These are phyloP conservation scores for Trichocladium uniseriatum DNA, from an alignment of 495 filamentous ascomycete species.

Conservation along the genomic window DNA sequence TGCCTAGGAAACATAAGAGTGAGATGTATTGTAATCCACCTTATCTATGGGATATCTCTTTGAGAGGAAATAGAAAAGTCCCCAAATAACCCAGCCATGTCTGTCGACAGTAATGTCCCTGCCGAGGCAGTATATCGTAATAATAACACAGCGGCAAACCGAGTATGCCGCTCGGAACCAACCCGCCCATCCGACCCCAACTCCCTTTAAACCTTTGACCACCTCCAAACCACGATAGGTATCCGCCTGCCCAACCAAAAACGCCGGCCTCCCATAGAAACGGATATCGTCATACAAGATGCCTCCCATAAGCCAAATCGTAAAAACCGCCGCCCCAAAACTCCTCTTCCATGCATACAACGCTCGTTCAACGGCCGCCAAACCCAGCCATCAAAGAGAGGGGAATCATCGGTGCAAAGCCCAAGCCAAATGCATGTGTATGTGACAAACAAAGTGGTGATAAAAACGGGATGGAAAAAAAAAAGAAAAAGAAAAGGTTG, in stretches of 20 bases:
- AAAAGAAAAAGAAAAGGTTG: neutral
- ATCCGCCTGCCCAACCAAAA: conserved; percentile 3
- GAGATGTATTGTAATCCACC: neutral
- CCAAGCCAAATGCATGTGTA: conserved; percentile 6
- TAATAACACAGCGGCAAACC: neutral
- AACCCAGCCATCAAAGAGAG: conserved; percentile 4
- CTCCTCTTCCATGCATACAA: conserved; percentile 15
- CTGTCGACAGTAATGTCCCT: neutral
- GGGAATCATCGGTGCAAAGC: conserved; percentile 8
- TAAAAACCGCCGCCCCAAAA: conserved; percentile 4
- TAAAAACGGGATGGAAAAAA: neutral
- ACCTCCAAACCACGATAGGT: neutral
- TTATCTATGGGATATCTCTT: neutral
- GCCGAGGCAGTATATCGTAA: neutral
- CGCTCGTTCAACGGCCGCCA: conserved; percentile 2
- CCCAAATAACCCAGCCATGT: neutral
- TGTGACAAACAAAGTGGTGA: conserved; percentile 5
- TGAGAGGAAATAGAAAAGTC: neutral
- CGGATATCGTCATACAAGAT: neutral
- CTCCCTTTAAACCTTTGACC: neutral
- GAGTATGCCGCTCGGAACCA: neutral
- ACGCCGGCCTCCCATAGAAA: neutral
- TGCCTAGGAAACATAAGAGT: conserved; percentile 2
- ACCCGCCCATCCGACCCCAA: neutral
- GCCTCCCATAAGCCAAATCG: neutral